phyloP scores from a whole-genome alignment of 2,329 filamentous ascomycete species.

The Lachnellula cervina region DNA sequence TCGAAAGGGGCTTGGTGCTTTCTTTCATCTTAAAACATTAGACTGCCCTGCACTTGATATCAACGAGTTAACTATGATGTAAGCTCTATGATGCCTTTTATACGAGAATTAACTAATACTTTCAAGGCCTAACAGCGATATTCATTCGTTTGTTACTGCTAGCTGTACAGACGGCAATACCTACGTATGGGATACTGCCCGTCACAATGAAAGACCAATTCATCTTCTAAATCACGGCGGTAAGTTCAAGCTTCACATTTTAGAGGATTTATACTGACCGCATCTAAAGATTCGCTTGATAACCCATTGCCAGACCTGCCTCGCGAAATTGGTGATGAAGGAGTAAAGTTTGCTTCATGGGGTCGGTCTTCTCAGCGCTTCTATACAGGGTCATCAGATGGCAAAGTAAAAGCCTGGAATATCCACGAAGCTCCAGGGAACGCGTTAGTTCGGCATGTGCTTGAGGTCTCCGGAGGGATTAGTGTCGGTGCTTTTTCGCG shows the following conservation, averaged over 20 bases:
- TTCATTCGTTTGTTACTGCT: constrained; percentile 52
- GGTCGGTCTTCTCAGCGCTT: constrained; percentile 51
- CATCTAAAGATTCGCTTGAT: constrained; percentile 25
- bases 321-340: constrained; percentile 52
- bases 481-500: constrained; percentile 55
- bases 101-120: constrained; percentile 21
- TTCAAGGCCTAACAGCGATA: constrained; percentile 45
- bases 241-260: constrained; percentile 13
- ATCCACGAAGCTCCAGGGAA: constrained; percentile 39
- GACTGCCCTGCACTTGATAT: constrained; percentile 58
- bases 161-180: constrained; percentile 57
- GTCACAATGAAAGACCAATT: constrained; percentile 47
- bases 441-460: constrained; percentile 47
- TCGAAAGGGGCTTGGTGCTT: constrained; percentile 34
- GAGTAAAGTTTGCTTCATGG: constrained; percentile 61
- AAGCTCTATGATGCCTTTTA: constrained; percentile 13
- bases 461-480: constrained; percentile 52
- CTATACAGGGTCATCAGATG: constrained; percentile 61
- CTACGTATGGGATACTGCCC: constrained; percentile 58
- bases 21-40: constrained; percentile 47
- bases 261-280: constrained; percentile 9
- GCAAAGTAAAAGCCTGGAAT: constrained; percentile 59
- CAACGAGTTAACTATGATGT: constrained; percentile 56
- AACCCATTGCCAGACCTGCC: constrained; percentile 25
- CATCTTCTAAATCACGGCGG: constrained; percentile 52